A percentile compares a stretch with the other conserved stretches of the same genome.
Conservation (phyloP, 371 early-diverging fungal genomes). For the Mortierella sp. region DNA sequence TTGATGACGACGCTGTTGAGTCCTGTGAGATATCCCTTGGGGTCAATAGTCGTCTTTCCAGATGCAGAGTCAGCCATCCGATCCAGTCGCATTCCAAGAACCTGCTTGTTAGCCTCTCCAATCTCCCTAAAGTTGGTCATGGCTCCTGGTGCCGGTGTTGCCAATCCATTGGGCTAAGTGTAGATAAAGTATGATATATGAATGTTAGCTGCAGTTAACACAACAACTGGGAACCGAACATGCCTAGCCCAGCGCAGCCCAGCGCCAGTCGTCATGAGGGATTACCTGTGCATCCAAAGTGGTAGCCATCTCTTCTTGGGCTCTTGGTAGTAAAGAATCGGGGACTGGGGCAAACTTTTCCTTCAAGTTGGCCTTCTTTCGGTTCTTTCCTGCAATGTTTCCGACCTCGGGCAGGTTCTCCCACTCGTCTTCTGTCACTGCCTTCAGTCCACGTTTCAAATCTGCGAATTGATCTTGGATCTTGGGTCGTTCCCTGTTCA, state of each 20-base stretch:
- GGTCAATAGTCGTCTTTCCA: conserved; percentile 89
- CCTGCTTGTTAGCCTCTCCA: conserved; percentile 93
- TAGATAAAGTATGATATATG: background rate
- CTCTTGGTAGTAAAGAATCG: conserved; percentile 82
- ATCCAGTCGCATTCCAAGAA: conserved; percentile 89
- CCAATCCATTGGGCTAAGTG: conserved; percentile 58
- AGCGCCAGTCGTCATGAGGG: background rate
- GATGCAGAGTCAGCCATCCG: conserved; percentile 80
- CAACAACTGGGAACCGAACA: too few species aligned
- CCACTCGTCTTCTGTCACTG: conserved; percentile 90
- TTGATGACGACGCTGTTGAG: conserved; percentile 86
- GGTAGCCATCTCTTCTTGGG: conserved; percentile 67
- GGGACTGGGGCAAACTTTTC: conserved; percentile 82
- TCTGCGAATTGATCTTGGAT: conserved; percentile 94
- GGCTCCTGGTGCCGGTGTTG: conserved; percentile 66
- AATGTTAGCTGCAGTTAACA: background rate
- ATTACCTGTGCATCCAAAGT: conserved; percentile 68
- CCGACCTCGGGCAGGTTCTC: conserved; percentile 92
- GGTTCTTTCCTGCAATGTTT: conserved; percentile 86
- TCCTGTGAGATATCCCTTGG: conserved; percentile 95
- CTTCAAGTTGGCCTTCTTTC: conserved; percentile 70
- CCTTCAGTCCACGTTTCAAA: conserved; percentile 83
- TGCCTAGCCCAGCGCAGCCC: too few species aligned
- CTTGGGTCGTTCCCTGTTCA: conserved; percentile 66
- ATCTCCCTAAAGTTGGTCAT: conserved; percentile 92